Conservation (phyloP, 805 yeast species). For the Spathaspora passalidarum region DNA sequence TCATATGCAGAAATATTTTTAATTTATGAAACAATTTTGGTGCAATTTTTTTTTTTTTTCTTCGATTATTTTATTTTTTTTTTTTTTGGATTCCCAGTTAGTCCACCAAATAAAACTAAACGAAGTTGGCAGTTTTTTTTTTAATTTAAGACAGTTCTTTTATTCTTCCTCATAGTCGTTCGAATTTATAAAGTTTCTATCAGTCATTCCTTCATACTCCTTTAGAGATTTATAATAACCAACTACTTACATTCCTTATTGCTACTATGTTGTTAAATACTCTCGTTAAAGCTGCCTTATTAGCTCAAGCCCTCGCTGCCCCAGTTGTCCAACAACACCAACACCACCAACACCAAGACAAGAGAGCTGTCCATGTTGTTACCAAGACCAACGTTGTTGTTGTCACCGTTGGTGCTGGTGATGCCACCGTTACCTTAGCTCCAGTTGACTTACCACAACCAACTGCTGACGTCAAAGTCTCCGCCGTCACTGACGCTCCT, state of each 20-base stretch:
- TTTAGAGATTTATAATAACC: conserved; percentile 2
- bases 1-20: too few relatives aligned
- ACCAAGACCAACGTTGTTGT: conserved; percentile 36
- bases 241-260: conserved; percentile 10
- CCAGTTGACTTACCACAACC: conserved; percentile 17
- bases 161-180: conserved; percentile 1
- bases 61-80: too few relatives aligned
- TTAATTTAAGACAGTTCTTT: too few relatives aligned
- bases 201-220: conserved; percentile 7
- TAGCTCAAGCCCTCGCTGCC: conserved; percentile 52
- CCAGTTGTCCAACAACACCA: conserved; percentile 65
- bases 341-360: conserved; percentile 47
- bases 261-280: conserved; percentile 48
- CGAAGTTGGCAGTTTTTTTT: too few relatives aligned
- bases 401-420: conserved; percentile 38
- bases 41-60: too few relatives aligned
- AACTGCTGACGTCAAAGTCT: conserved; percentile 13
- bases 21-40: too few relatives aligned
- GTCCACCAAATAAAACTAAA: conserved; percentile 1
- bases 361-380: conserved; percentile 43
- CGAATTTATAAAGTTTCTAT: conserved; percentile 1
- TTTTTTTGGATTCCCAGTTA: background rate
- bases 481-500: conserved; percentile 12
- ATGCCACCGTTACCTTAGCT: conserved; percentile 18
- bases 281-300: conserved; percentile 47